Base-by-base conservation (phyloP, 2,329 filamentous ascomycete species). In the Aureobasidium sp. region DNA sequence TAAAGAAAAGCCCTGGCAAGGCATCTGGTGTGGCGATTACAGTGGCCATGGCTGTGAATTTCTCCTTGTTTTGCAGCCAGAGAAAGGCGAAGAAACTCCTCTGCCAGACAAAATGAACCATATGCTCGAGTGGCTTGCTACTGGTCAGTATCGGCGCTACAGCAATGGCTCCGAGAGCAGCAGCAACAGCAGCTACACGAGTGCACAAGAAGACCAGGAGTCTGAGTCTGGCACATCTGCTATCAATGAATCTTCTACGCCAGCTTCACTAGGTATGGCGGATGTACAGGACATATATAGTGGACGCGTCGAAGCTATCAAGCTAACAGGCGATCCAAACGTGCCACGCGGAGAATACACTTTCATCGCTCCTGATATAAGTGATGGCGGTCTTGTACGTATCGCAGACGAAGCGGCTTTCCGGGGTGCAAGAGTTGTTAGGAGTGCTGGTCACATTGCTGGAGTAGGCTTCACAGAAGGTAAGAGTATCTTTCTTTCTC, bases 21-120 rank as follows among this genome's bases (percentile, higher is more conserved):
- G 93, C 0, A 90, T 99, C 34, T 97, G 90, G 89, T 88, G 92
- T 17, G 92, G 92, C 0, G 92, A 97, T 72, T 97, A 96, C 70
- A 88, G 86, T 29, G 86, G 84, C 0, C 92, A 97, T 69, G 92
- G 92, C 0, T 92, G 88, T 72, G 93, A 97, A 73, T 96, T 97
- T 62, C 71, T 97, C 5, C 78, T 95, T 13, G 78, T 97, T 50
- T 79, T 91, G 67, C 94, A 99, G 70, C 85, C 86, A 0, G 86
- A 88, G 56, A 72, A 79, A 43, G 71, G 72, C 0, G 67, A 69
- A 8, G 70, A 70, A 44, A 63, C 52, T 9, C 75, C 78, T 0
- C 63, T 81, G 6, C 78, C 78, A 0, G 67, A 71, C 26, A 69
- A 71, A 29, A 71, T 72, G 66, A 65, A 69, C 13, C 71, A 69